These are phyloP conservation scores for Aspergillus fijiensis DNA, from an alignment of 2,329 filamentous ascomycete species.

Conservation along the genomic window DNA sequence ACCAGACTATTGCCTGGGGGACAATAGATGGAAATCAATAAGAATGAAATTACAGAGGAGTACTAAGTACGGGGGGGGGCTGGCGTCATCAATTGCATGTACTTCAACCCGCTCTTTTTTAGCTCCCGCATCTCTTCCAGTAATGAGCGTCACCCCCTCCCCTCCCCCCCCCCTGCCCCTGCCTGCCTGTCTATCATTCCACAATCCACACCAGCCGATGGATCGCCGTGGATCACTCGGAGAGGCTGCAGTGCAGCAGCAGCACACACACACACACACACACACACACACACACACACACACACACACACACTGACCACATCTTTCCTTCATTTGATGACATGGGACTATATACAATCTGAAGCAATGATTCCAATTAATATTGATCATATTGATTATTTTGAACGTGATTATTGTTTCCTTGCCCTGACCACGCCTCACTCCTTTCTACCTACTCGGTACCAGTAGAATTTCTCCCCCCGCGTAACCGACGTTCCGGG, in stretches of 20 bases:
- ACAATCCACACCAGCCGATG: not conserved
- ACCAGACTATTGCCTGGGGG: too few relatives aligned
- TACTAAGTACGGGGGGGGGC: too few relatives aligned
- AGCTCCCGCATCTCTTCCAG: not conserved
- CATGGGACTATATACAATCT: too few relatives aligned
- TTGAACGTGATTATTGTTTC: not conserved
- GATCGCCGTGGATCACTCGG: not conserved
- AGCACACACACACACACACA: not conserved
- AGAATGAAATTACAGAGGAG: too few relatives aligned
- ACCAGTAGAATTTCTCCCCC: not conserved
- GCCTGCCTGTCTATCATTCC: not conserved
- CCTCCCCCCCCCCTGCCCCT: not conserved
- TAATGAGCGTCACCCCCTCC: not conserved
- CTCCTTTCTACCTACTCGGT: not conserved
- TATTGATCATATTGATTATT: not conserved
- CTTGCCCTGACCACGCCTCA: not conserved
- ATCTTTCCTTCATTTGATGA: not conserved
- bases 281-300: not conserved
- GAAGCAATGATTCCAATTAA: not conserved
- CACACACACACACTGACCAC: not conserved
- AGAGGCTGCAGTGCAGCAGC: not conserved
- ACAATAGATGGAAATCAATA: too few relatives aligned
- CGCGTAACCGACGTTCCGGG: not conserved
- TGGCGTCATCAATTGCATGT: too few relatives aligned
- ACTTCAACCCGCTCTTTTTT: not conserved